These are phyloP conservation scores for Mycena alexandri DNA, from an alignment of 768 basidiomycete species.

Conservation along the genomic window DNA sequence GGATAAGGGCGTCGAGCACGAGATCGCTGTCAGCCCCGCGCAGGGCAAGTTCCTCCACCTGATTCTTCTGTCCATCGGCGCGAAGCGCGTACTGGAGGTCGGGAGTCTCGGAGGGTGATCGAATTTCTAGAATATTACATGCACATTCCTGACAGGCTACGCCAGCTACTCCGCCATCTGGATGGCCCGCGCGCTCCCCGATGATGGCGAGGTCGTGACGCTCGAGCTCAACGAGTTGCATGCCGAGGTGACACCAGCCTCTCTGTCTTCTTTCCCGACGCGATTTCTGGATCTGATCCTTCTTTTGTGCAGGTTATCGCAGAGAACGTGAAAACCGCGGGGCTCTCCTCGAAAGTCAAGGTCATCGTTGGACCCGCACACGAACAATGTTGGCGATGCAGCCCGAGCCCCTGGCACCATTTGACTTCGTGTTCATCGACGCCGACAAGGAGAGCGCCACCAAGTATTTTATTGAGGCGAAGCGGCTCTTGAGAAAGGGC, in stretches of 20 bases:
- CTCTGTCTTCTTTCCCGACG: no score
- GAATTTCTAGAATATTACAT: not conserved
- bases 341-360: conserved; percentile 61
- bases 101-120: conserved; percentile 66
- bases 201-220: conserved; percentile 61
- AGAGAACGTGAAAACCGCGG: conserved; percentile 68
- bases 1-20: conserved; percentile 48
- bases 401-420: conserved; percentile 56
- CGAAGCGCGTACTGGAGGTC: conserved; percentile 63
- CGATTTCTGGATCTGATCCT: not conserved
- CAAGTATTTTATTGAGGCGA: no score
- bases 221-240: conserved; percentile 60
- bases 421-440: conserved; percentile 72
- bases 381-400: conserved; percentile 60
- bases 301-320: conserved; percentile 62
- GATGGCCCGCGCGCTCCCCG: conserved; percentile 60
- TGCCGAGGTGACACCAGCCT: conserved; percentile 62
- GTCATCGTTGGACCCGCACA: conserved; percentile 65
- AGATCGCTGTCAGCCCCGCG: conserved; percentile 52
- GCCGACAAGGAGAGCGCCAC: conserved; percentile 60
- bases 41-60: conserved; percentile 62
- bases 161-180: no score
- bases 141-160: conserved; percentile 53
- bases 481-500: conserved; percentile 56
- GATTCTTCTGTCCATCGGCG: conserved; percentile 56